Base-by-base conservation (phyloP, 305 asterid species). In the Fraxinus ornus region DNA sequence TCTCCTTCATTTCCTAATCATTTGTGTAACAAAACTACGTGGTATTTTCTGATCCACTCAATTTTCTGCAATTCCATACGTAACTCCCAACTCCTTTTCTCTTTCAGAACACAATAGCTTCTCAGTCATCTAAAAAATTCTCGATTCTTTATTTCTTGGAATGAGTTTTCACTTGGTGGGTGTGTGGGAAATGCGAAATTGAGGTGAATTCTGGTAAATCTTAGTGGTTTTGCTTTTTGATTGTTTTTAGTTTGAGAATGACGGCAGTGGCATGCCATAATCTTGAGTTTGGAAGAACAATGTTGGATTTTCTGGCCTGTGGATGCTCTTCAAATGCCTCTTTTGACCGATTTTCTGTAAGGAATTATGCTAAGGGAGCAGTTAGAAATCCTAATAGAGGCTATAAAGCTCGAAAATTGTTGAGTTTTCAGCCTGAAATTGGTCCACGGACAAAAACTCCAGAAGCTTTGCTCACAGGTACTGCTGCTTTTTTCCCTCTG, bases 251-350 rank as follows among this genome's bases (percentile, higher is more conserved):
- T 49, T 19, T 52, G 66, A 90, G 62, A 82, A 94, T 94, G 98
- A 91, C 86, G 93, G 89, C 97, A 21, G 86, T 90, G 89, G 84
- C 90, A 84, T 90, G 90, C 85, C 90, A 87, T 79, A 91, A 88
- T 86, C 90, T 94, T 70, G 94, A 92, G 82, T 84, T 92, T 78
- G 91, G 89, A 22, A 89, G 95, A 86, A 87, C 87, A 49, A 86
- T 90, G 71, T 82, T 92, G 86, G 94, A 91, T 22, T 86, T 88
- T 77, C 83, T 85, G 70, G 87, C 92, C 10, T 91, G 97, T 86
- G 97, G 93, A 75, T 93, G 97, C 85, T 90, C 94, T 79, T 90
- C 95, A 15, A 91, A 89, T 86, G 88, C 89, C 17, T 88, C 94
- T 24, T 62, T 79, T 76, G 82, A 88, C 79, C 85, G 92, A 41